Evolutionary conservation across 2,329 filamentous ascomycete species (phyloP), one percentile per base, ranked within the genome.

Genomic region (Diaporthe sp.): DNA sequence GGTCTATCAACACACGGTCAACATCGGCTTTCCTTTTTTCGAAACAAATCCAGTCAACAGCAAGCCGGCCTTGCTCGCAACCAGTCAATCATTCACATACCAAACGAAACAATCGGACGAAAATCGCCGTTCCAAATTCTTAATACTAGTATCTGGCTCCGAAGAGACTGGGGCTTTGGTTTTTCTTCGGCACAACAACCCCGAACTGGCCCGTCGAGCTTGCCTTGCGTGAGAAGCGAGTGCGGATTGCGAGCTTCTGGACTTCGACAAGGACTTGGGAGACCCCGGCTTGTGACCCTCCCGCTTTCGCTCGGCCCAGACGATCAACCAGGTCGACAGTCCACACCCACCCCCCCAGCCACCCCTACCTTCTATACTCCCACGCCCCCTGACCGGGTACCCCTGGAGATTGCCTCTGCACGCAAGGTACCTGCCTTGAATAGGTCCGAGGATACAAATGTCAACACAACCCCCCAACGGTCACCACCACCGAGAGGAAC

Each of bases 401-500:
- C 73, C 75, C 76, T 68, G 74, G 76, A 72, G 42, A 71, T 72
- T 73, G 57, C 51, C 63, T 71, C 79, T 80, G 76, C 73, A 78
- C 82, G 84, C 84, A 86, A 86, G 85, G 85, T 86, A 86, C 85
- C 83, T 85, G 75, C 76, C 80, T 80, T 76, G 73, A 76, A 77
- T 76, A 77, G 79, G 77, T 80, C 79, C 72, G 75, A 84, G 84
- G 82, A 83, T 89, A 89, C 87, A 91, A 92, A 93, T 93, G 91
- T 90, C 91, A 88, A 89, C 88, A 85, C 87, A 89, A 87, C 87
- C 91, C 90, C 91, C 90, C 89, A 89, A 90, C 85, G 34, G 58
- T 71, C 76, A 77, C 57, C 73, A 75, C 51, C 85, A 88, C 82
- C 87, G 84, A 84, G 86, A 86, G 82, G 84, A 84, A 83, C 83